Evolutionary conservation across 163 green algal species (phyloP), one percentile per base, ranked within the genome.

Genomic region (Volvox carteri): DNA sequence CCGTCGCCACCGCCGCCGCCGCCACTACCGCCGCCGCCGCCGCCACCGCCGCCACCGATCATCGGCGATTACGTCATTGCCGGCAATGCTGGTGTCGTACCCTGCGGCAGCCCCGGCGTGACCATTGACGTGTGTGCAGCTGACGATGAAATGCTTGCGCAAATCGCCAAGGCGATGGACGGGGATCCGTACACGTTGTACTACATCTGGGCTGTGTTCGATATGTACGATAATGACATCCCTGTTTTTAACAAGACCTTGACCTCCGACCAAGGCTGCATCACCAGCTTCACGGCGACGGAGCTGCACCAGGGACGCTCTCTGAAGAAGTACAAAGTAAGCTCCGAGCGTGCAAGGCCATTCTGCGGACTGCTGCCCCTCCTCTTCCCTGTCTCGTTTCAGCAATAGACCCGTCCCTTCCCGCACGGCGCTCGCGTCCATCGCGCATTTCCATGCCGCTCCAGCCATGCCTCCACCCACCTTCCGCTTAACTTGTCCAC

Each of bases 131-230:
- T 72, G 60, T 72, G 23, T 12, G 33, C n/a, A n/a, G 67, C 67
- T 23, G 67, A 76, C 33, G 33, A 76, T 76, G 67, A 50, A 9
- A 46, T 48, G 16, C 21, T 76, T 48, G 67, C 67, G 30, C 35
- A 76, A 35, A 76, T 76, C 5, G 25, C 28, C 6, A 76, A 44
- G 67, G 16, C 35, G 18, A 50, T 76, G 67, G 67, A 76, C 28
- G n/a, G n/a, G 4, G 33, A 14, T 9, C 67, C 67, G 67, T 84
- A 70, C 75, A 33, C 28, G 12, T 33, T 70, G 50, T 85, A 85
- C 77, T 85, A 85, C 77, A 54, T 74, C 16, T 85, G 77, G 77
- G 30, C 42, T 6, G 35, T 85, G 33, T 85, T 72, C 54, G 77
- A 85, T 52, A 84, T 84, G 39, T 16, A 46, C 23, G 75, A 84